Conservation (phyloP, 2,329 filamentous ascomycete genomes). For the Dissoconium aciculare region DNA sequence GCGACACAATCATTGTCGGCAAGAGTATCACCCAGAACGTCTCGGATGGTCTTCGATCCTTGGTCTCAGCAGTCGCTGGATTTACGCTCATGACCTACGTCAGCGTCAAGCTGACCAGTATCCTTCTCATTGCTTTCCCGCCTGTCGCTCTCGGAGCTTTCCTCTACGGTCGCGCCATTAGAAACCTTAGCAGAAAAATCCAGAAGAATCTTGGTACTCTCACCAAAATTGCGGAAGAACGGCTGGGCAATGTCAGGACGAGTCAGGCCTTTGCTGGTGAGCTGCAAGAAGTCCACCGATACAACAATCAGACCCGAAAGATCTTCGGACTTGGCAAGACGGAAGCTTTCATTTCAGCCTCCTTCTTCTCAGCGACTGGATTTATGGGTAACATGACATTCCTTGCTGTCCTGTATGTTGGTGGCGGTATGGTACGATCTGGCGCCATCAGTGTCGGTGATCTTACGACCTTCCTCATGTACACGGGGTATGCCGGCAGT, state of each 20-base stretch:
- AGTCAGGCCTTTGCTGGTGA: conserved; percentile 94
- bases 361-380: conserved; percentile 76
- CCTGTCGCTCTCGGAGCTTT: conserved; percentile 83
- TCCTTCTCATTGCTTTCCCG: conserved; percentile 75
- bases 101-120: conserved; percentile 74
- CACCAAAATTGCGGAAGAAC: conserved; percentile 94
- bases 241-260: conserved; percentile 91
- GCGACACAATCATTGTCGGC: conserved; percentile 93
- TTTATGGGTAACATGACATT: conserved; percentile 96
- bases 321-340: conserved; percentile 80
- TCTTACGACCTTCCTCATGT: conserved; percentile 95
- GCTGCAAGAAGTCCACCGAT: conserved; percentile 73
- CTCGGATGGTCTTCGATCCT: conserved; percentile 80
- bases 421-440: conserved; percentile 74
- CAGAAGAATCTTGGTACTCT: conserved; percentile 85
- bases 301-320: conserved; percentile 80
- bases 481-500: conserved; percentile 72
- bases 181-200: conserved; percentile 79
- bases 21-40: conserved; percentile 98
- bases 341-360: conserved; percentile 77
- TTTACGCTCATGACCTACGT: conserved; percentile 93
- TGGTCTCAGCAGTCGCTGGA: conserved; percentile 80
- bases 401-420: conserved; percentile 73
- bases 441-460: conserved; percentile 83
- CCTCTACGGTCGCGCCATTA: conserved; percentile 76